Evolutionary conservation across 306 rosid species (phyloP).

Genomic region (Cucurbita moschata): DNA sequence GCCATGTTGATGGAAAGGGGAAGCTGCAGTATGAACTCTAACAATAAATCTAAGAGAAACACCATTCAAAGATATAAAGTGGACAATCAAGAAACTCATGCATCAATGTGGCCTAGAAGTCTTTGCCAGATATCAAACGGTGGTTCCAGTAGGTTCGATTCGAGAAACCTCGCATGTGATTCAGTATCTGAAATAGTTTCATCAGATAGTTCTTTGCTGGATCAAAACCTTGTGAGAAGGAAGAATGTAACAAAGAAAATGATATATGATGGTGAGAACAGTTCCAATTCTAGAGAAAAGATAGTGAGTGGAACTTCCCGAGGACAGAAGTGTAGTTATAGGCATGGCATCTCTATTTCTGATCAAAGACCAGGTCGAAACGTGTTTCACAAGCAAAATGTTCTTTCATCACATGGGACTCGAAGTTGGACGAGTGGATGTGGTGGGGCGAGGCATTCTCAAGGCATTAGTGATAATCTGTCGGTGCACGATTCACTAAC

Average conservation of each 20-base stretch:
- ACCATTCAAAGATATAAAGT: neutral
- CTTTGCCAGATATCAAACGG: neutral
- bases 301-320: constrained; percentile 43
- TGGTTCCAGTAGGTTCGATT: neutral
- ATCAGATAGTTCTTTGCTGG: constrained; percentile 42
- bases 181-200: constrained; percentile 15
- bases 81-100: neutral
- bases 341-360: constrained; percentile 53
- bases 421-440: constrained; percentile 35
- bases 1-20: constrained; percentile 5
- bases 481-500: constrained; percentile 23
- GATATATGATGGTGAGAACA: constrained; percentile 71
- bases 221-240: constrained; percentile 32
- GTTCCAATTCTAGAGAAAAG: constrained; percentile 61
- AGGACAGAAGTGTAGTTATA: constrained; percentile 30
- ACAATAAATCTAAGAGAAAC: neutral
- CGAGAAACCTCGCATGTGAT: neutral
- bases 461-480: constrained; percentile 36
- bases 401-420: constrained; percentile 39
- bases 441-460: constrained; percentile 43
- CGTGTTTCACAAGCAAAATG: constrained; percentile 35
- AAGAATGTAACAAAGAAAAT: constrained; percentile 47
- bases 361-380: constrained; percentile 57
- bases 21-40: neutral
- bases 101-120: neutral